Percentiles rank a stretch among this genome's conserved stretches.
Evolutionary conservation across 257 asterid species (phyloP).

Genomic region (Nyctanthes arbortristis): DNA sequence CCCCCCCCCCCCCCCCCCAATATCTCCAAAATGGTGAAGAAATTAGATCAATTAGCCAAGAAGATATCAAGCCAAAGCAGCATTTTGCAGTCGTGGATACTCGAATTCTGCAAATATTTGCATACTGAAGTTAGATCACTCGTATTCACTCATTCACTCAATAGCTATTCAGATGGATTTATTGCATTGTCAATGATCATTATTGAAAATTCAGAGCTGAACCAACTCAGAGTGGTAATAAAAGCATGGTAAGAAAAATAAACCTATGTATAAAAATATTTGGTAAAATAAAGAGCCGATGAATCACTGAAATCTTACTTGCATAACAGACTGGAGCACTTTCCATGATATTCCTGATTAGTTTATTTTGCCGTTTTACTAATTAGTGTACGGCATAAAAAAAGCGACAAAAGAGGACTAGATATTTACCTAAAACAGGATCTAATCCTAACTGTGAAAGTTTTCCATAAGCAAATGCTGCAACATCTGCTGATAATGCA

Average conservation of each 20-base stretch:
- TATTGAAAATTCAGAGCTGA: neutral
- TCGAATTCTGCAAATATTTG: too few relatives aligned
- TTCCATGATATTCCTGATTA: neutral
- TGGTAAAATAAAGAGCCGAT: neutral
- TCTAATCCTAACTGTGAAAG: slow-evolving; percentile 64
- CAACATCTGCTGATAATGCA: slow-evolving; percentile 80
- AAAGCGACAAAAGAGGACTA: neutral
- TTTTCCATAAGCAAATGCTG: slow-evolving; percentile 80
- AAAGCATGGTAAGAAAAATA: neutral
- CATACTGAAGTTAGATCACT: too few relatives aligned
- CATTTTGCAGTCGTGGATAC: neutral
- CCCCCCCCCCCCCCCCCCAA: too few relatives aligned
- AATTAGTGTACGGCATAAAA: neutral
- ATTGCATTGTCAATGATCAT: neutral
- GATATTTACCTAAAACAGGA: slow-evolving; percentile 72
- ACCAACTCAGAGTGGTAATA: neutral
- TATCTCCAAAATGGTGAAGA: too few relatives aligned
- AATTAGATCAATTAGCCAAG: too few relatives aligned
- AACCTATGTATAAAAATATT: neutral
- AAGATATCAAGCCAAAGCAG: too few relatives aligned
- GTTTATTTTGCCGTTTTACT: neutral
- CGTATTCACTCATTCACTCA: too few relatives aligned
- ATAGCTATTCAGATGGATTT: too few relatives aligned
- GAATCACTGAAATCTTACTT: neutral
- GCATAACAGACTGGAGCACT: neutral